Percentiles rank a stretch among this genome's conserved stretches.
phyloP scores from a whole-genome alignment of 768 basidiomycete species.

The Sutorius australiensis region DNA sequence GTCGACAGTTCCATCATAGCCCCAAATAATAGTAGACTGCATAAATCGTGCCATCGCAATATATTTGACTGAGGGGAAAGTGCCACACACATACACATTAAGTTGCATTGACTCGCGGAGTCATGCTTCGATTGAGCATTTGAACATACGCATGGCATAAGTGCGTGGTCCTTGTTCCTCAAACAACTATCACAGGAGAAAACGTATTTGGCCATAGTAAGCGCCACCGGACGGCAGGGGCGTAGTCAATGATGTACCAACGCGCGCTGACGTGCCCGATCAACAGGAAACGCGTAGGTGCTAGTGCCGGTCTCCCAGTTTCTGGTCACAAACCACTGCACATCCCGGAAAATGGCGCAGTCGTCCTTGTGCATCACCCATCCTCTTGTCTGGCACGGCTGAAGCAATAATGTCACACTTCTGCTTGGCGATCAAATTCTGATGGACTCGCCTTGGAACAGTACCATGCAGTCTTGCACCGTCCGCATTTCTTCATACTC shows the following conservation, averaged over 20 bases:
- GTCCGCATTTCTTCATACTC: constrained; percentile 23
- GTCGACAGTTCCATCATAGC: constrained; percentile 29
- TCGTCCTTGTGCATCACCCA: constrained; percentile 24
- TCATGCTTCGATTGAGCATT: not conserved
- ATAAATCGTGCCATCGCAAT: constrained; percentile 7
- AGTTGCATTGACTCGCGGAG: not conserved
- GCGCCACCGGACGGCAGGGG: not conserved
- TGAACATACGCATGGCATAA: not conserved
- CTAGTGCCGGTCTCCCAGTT: constrained; percentile 22
- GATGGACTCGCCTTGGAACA: constrained; percentile 26
- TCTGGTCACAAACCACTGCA: constrained; percentile 29
- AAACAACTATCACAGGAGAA: not conserved
- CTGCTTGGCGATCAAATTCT: not conserved
- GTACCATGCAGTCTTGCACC: constrained; percentile 28
- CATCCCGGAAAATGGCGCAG: constrained; percentile 24
- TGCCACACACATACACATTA: not conserved
- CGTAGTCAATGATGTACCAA: constrained; percentile 6
- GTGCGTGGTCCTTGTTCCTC: not conserved
- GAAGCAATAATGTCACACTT: constrained; percentile 3
- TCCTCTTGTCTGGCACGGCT: constrained; percentile 23
- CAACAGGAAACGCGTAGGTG: constrained; percentile 21
- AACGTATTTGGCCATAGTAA: not conserved
- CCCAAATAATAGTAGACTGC: constrained; percentile 21
- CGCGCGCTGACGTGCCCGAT: constrained; percentile 14
- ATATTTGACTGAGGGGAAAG: not conserved